phyloP scores from a whole-genome alignment of 495 filamentous ascomycete species.

The Emericellopsis terricola region DNA sequence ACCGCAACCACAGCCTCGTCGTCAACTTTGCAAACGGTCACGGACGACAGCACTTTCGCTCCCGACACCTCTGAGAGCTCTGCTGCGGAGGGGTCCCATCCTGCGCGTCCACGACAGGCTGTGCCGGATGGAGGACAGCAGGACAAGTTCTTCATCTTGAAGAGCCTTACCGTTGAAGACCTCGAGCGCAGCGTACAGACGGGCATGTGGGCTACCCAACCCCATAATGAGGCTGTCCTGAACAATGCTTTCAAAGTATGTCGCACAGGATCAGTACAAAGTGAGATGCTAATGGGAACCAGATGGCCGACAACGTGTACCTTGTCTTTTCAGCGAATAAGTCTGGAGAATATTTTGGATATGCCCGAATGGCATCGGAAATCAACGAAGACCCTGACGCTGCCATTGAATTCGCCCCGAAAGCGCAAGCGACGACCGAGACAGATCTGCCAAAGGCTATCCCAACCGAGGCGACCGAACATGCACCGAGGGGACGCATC shows the following conservation, averaged over 20 bases:
- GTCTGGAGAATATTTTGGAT: constrained; percentile 94
- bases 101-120: constrained; percentile 9
- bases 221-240: constrained; percentile 70
- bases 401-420: constrained; percentile 43
- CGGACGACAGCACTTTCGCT: constrained; percentile 7
- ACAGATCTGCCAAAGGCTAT: constrained; percentile 54
- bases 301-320: constrained; percentile 55
- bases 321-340: constrained; percentile 96
- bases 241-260: constrained; percentile 70
- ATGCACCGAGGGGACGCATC: constrained; percentile 69
- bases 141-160: constrained; percentile 82
- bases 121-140: constrained; percentile 14
- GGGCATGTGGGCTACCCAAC: constrained; percentile 86
- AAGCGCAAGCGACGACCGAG: constrained; percentile 37
- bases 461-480: constrained; percentile 60
- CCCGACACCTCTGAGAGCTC: too few relatives aligned
- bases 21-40: too few relatives aligned
- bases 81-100: constrained; percentile 5
- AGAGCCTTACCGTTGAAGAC: constrained; percentile 90
- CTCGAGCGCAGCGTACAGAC: constrained; percentile 78
- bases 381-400: constrained; percentile 61
- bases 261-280: not conserved
- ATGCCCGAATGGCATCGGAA: constrained; percentile 76
- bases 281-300: not conserved
- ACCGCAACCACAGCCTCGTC: constrained; percentile 4